Evolutionary conservation across 2,329 filamentous ascomycete species (phyloP), one percentile per base, ranked within the genome.

Genomic region (Xylaria arbuscula): DNA sequence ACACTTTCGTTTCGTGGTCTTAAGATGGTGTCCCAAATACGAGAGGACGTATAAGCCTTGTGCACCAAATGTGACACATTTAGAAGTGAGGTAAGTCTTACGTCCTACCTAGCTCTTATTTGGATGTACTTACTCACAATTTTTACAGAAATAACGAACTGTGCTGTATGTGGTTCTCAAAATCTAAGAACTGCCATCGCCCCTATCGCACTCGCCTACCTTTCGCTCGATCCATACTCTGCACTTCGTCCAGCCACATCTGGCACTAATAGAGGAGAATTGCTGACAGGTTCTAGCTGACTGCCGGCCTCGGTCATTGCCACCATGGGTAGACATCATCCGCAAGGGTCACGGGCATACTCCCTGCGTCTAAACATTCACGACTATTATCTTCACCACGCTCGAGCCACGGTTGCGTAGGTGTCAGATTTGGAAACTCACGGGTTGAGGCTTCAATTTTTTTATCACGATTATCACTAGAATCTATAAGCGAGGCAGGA

Each of bases 321-420:
- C 77, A 24, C 69, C 77, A 28, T 78, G 77, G 77, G 77, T 78
- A 55, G 74, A 76, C 54, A 78, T 78, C 74, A 77, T 78, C 62
- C 75, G 75, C 56, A 72, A 76, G 70, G 74, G 67, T 62, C 75
- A 74, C 48, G 73, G 74, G 28, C 63, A 71, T 7, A 69, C 76
- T 36, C 71, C 74, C 19, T 78, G 75, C 55, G 66, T 75, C 56
- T 78, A 69, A 73, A 64, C 15, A 24, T 34, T 28, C 45, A 58
- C 51, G 28, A 4, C 22, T 22, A 10, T 40, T 54, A 28, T 40
- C 40, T 47, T 40, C n/a, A n/a, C 42, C 24, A 38, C 13, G n/a
- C 24, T 59, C 48, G 57, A 58, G 54, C 32, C 34, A 58, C 34
- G 22, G 51, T 42, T 32, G 15, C 32, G n/a, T 34, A 32, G 28